Conservation (phyloP, 208 protist species). For the Acanthamoeba castellanii region DNA sequence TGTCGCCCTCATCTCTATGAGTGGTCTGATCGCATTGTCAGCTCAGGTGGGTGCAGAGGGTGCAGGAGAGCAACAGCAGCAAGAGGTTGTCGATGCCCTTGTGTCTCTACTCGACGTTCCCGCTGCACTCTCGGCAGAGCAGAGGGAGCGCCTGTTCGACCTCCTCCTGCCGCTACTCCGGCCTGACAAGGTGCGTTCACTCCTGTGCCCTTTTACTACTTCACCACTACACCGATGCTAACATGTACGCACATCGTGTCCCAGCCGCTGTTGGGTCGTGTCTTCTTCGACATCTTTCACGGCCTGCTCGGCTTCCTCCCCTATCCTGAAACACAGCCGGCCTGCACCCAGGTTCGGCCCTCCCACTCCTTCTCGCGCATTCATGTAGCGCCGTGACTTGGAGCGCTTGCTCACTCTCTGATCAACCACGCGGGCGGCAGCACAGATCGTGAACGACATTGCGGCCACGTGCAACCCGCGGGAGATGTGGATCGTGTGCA, state of each 20-base stretch:
- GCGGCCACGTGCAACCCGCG: constrained; percentile 45
- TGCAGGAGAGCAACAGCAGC: neutral
- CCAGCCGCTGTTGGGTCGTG: neutral
- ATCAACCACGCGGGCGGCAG: neutral
- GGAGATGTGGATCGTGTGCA: constrained; percentile 49
- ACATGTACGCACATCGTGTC: neutral
- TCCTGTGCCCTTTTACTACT: too few species aligned
- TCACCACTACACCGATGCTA: neutral
- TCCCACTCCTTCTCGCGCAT: neutral
- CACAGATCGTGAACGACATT: constrained; percentile 18
- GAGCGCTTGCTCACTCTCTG: neutral
- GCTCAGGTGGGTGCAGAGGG: neutral
- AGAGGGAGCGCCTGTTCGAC: constrained; percentile 8
- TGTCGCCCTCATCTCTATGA: too few species aligned
- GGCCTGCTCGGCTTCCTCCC: neutral
- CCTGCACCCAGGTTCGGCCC: neutral
- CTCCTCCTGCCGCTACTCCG: neutral
- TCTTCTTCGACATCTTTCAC: constrained; percentile 64
- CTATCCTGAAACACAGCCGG: neutral
- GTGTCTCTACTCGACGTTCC: neutral
- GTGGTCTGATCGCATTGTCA: too few species aligned
- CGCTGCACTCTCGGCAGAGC: neutral
- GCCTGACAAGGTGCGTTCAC: neutral
- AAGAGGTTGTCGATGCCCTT: neutral
- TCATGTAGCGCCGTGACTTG: neutral